These are phyloP conservation scores for Ustilago shanxiensis DNA, from an alignment of 1,284 basidiomycete genomes.

Conservation along the genomic window DNA sequence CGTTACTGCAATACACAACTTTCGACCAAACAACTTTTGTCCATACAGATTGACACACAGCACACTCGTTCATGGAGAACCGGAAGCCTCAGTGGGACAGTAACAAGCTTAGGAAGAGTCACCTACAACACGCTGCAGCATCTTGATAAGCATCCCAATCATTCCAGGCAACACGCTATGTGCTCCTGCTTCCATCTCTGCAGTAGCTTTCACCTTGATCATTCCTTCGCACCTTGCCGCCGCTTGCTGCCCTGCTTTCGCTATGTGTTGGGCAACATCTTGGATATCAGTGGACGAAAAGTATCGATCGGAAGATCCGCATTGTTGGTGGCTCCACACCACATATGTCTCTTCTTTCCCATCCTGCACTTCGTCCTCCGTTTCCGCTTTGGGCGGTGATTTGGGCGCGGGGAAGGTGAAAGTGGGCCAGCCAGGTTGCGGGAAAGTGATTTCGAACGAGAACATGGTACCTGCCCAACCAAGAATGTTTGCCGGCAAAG, in stretches of 20 bases:
- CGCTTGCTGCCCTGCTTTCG: conserved; percentile 4
- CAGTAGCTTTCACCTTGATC: conserved; percentile 4
- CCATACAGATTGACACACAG: too few species aligned
- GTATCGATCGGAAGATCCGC: conserved; percentile 29
- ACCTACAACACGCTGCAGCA: conserved; percentile 14
- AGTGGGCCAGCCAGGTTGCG: conserved; percentile 10
- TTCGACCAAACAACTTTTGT: neutral
- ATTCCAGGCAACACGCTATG: conserved; percentile 25
- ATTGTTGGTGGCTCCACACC: conserved; percentile 24
- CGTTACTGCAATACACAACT: conserved; percentile 21
- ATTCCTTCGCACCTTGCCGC: neutral
- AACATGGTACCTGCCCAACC: conserved; percentile 21
- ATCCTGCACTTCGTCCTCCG: neutral
- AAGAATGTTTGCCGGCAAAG: conserved; percentile 16
- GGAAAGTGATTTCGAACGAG: conserved; percentile 12
- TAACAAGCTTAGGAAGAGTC: neutral
- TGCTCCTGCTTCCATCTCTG: conserved; percentile 24
- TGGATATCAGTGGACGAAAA: conserved; percentile 21
- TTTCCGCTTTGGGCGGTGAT: neutral
- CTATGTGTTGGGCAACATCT: conserved; percentile 7
- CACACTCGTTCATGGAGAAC: too few species aligned
- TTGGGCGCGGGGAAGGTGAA: neutral
- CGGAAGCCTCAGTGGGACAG: too few species aligned
- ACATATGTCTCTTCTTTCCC: neutral
- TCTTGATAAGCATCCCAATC: conserved; percentile 24